A percentile compares a stretch with the other conserved stretches of the same genome.
Evolutionary conservation across 139 green algal genomes (phyloP).

Genomic region (Gonium pectorale): DNA sequence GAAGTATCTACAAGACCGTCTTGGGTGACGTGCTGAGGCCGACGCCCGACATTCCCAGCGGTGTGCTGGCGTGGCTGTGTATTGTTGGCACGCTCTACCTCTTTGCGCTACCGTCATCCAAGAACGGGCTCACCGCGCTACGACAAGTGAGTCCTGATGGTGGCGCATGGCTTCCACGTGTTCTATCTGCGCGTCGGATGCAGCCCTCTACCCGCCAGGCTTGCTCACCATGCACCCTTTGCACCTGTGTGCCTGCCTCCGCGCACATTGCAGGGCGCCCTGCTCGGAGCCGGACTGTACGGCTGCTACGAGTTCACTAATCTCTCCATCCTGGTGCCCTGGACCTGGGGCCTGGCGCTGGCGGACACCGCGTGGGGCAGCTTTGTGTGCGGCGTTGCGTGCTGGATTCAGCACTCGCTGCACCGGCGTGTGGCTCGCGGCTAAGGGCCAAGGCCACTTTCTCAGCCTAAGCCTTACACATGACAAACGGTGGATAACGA

Average conservation of each 20-base stretch:
- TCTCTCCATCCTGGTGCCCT: constrained; percentile 5
- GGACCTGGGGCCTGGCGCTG: constrained; percentile 27
- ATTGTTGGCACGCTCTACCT: constrained; percentile 13
- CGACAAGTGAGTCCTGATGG: no score
- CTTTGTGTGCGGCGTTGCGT: neutral
- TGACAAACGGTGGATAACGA: no score
- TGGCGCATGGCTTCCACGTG: no score
- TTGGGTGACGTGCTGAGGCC: neutral
- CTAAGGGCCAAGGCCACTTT: no score
- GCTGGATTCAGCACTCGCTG: neutral
- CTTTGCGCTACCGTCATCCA: constrained; percentile 3
- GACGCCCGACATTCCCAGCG: neutral
- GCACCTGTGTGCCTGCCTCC: no score
- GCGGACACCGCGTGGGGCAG: constrained; percentile 8
- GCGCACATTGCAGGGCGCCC: neutral
- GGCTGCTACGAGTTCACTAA: constrained; percentile 43
- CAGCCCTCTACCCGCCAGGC: no score
- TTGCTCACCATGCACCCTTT: no score
- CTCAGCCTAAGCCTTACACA: no score
- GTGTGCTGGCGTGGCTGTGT: constrained; percentile 23
- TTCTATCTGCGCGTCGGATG: no score
- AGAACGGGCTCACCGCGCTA: neutral
- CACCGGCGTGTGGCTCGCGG: no score
- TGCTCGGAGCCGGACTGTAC: constrained; percentile 13
- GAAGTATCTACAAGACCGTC: neutral